Percentiles rank a stretch among this genome's conserved stretches.
These are phyloP conservation scores for Fraxinus sp. DNA, from an alignment of 305 asterid species.

Conservation along the genomic window DNA sequence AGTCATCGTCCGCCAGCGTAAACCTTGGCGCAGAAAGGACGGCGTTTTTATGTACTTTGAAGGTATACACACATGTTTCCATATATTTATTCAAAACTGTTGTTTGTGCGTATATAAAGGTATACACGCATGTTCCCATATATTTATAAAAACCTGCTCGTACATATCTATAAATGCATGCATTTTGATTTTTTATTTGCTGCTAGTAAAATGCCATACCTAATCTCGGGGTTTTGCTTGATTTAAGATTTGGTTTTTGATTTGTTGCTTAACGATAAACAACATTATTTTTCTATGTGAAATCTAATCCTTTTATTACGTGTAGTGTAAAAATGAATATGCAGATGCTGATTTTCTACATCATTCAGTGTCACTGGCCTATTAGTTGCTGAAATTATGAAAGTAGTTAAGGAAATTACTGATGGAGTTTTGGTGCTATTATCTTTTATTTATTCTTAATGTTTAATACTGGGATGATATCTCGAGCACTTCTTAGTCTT, in stretches of 20 bases:
- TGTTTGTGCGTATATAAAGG: not conserved
- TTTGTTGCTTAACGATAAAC: not conserved
- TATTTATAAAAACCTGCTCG: not conserved
- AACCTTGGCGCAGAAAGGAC: conserved; percentile 2
- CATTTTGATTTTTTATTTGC: not conserved
- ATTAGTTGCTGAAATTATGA: not conserved
- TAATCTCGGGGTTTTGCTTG: not conserved
- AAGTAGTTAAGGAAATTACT: not conserved
- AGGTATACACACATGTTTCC: not conserved
- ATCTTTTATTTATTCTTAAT: not conserved
- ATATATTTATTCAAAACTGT: not conserved
- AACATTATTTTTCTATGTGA: not conserved
- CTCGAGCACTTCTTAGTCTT: not conserved
- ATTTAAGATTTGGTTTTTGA: not conserved
- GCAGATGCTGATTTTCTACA: not conserved
- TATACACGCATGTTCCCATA: too few species aligned
- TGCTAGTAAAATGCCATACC: not conserved
- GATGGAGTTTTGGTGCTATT: not conserved
- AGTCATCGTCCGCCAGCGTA: too few species aligned
- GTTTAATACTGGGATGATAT: not conserved
- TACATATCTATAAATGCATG: not conserved
- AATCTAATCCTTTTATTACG: not conserved
- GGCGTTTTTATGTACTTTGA: conserved; percentile 3
- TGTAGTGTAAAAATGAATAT: not conserved
- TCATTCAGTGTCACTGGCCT: not conserved